Evolutionary conservation across 1,139 yeast species (phyloP), one percentile per base, ranked within the genome.

Genomic region (Geotrichum histeridarum): DNA sequence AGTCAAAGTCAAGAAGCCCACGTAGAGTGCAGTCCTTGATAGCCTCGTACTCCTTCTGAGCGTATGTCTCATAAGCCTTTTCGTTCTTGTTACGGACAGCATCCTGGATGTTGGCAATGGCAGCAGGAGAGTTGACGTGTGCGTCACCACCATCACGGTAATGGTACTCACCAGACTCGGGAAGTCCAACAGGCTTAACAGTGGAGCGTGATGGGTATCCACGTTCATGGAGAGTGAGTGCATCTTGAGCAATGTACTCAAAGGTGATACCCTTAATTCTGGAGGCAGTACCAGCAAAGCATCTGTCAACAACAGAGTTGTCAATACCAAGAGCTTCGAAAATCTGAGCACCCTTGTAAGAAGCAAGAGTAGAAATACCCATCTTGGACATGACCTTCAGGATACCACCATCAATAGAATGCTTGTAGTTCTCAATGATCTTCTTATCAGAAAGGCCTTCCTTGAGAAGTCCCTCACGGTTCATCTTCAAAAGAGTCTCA

Each of bases 61-160:
- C 81, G 70, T 93, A 93, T 46, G 90, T 86, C 17, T 86, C 95
- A 72, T 89, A 93, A 1, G 98, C 96, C 67, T 79, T 80, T 71
- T 89, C 96, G 70, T 91, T 91, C 74, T 91, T 91, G 78, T 91
- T 91, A 69, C 96, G 82, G 53, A 93, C 98, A 14, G 98, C 96
- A 70, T 93, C 98, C 73, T 93, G 98, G 68, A 93, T 80, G 57
- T 88, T 84, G 38, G 98, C 97, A 72, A 93, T 86, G 17, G 97
- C 96, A 42, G 88, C 80, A 27, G 99, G 99, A 60, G 88, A 95
- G 70, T 93, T 93, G 61, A 93, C 81, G 70, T 93, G 98, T 50
- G 91, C 84, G 66, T 88, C 96, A 62, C 98, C 99, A 68, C 98
- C 98, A 69, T 93, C 98, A 76, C 98, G 84, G 95, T 96, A 93